phyloP scores from a whole-genome alignment of 306 rosid species.

The Dalbergia cochinchinensis region DNA sequence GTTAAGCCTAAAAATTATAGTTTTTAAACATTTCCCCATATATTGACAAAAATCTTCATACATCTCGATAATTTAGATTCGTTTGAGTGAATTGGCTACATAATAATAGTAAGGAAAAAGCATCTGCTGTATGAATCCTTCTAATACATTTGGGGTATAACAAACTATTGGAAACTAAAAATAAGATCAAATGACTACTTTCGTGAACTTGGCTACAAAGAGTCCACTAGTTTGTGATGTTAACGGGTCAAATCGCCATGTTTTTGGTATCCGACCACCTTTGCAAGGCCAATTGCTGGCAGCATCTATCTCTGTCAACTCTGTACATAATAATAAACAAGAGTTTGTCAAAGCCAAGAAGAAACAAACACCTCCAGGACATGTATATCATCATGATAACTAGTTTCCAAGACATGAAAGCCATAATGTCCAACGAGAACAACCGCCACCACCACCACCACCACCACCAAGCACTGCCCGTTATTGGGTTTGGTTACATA shows the following conservation, averaged over 20 bases:
- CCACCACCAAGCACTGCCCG: too few species aligned
- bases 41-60: too few species aligned
- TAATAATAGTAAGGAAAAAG: not conserved
- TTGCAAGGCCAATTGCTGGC: slow-evolving; percentile 87
- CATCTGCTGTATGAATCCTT: not conserved
- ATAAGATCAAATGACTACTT: slow-evolving; percentile 49
- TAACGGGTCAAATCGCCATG: slow-evolving; percentile 78
- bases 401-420: slow-evolving; percentile 4
- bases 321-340: slow-evolving; percentile 47
- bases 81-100: not conserved
- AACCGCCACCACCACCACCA: not conserved
- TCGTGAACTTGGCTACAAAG: slow-evolving; percentile 75
- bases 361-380: slow-evolving; percentile 16
- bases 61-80: not conserved
- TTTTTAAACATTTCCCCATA: too few species aligned
- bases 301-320: slow-evolving; percentile 67
- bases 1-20: too few species aligned
- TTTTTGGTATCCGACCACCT: slow-evolving; percentile 62
- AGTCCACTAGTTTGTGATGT: slow-evolving; percentile 89
- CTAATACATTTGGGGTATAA: not conserved
- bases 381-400: not conserved
- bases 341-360: slow-evolving; percentile 9
- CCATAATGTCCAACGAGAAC: slow-evolving; percentile 20
- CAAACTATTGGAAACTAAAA: not conserved
- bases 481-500: too few species aligned